phyloP scores from a whole-genome alignment of 2,329 filamentous ascomycete genomes.

The Aspergillus glaucus region DNA sequence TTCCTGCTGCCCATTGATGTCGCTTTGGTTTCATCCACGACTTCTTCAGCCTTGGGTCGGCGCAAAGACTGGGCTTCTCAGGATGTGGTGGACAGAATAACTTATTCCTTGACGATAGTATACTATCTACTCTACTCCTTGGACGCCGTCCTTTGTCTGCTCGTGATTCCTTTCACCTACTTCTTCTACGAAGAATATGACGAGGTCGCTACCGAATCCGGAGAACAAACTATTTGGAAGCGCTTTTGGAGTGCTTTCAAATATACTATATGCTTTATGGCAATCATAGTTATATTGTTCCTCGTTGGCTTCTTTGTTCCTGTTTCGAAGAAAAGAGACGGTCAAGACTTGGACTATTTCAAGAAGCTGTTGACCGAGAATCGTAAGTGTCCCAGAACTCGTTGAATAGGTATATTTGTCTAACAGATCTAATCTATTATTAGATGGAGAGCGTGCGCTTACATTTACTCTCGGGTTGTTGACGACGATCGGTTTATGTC shows the following conservation, averaged over 20 bases:
- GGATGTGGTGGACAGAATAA: conserved; percentile 68
- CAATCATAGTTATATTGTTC: conserved; percentile 70
- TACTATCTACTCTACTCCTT: conserved; percentile 92
- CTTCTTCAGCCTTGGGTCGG: conserved; percentile 63
- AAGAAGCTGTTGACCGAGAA: conserved; percentile 76
- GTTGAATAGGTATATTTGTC: neutral
- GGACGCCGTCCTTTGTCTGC: conserved; percentile 79
- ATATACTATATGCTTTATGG: conserved; percentile 80
- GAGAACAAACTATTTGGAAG: conserved; percentile 62
- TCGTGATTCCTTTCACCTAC: conserved; percentile 92
- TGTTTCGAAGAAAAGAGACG: conserved; percentile 60
- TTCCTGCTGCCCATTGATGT: conserved; percentile 92
- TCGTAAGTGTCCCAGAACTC: conserved; percentile 43
- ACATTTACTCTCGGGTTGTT: conserved; percentile 87
- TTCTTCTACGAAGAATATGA: conserved; percentile 99
- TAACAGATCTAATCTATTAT: conserved; percentile 6
- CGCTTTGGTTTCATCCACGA: conserved; percentile 85
- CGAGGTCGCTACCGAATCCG: conserved; percentile 76
- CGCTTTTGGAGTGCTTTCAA: conserved; percentile 80
- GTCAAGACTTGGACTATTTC: conserved; percentile 83
- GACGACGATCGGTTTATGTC: conserved; percentile 74
- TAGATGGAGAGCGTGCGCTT: conserved; percentile 80
- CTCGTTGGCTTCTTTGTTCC: conserved; percentile 92
- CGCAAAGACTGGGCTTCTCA: conserved; percentile 96
- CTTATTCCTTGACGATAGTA: conserved; percentile 74